phyloP scores from a whole-genome alignment of 1,284 basidiomycete species.

The Schizophyllum amplum region DNA sequence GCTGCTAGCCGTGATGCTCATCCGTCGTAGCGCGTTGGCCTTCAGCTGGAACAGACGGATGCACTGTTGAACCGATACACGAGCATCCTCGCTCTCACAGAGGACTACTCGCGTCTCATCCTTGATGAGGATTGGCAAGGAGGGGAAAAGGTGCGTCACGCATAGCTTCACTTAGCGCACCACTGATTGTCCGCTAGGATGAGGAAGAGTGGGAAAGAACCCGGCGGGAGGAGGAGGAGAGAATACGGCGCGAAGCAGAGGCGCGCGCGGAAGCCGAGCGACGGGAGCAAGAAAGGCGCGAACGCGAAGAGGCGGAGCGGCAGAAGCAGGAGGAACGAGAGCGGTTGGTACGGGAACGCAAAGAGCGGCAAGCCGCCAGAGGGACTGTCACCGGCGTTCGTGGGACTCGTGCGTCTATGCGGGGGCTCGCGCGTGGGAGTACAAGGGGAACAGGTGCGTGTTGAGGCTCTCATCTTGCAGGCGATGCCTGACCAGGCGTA shows the following conservation, averaged over 20 bases:
- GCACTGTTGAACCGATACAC: conserved; percentile 67
- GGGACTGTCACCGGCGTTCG: not conserved
- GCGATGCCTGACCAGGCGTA: not conserved
- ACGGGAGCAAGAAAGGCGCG: not conserved
- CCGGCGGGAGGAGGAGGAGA: not conserved
- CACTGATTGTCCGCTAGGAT: not conserved
- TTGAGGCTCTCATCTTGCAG: not conserved
- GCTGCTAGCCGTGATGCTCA: not conserved
- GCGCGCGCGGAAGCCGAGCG: not conserved
- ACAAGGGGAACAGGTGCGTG: not conserved
- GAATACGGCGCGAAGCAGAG: not conserved
- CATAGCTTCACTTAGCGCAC: not conserved
- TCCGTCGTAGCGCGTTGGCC: conserved; percentile 44
- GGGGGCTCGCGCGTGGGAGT: not conserved
- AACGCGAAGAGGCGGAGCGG: not conserved
- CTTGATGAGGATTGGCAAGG: conserved; percentile 71
- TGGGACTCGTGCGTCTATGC: not conserved
- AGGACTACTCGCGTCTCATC: conserved; percentile 54
- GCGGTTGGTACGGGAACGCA: not conserved
- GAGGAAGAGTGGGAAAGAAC: not conserved
- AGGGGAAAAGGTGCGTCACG: conserved; percentile 48
- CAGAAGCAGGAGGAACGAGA: not conserved
- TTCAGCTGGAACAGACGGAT: conserved; percentile 61
- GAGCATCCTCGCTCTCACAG: conserved; percentile 58
- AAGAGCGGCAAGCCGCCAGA: not conserved